Evolutionary conservation across 441 rosid species (phyloP).

Genomic region (Gossypium laxum): DNA sequence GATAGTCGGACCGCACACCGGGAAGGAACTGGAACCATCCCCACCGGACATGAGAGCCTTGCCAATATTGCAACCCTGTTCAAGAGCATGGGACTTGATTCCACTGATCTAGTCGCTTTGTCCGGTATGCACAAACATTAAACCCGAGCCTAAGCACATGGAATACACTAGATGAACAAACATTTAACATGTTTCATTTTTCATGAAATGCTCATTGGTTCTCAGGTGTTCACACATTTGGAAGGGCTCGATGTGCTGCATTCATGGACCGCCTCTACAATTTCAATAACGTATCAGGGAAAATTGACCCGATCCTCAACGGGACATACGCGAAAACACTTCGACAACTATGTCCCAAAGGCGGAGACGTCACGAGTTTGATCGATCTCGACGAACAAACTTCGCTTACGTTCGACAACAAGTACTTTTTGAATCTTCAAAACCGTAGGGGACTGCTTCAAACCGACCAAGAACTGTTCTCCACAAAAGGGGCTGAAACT

Average conservation of each 20-base stretch:
- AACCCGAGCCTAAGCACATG: not conserved
- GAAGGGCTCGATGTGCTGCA: not conserved
- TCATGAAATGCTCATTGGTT: not conserved
- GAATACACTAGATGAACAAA: not conserved
- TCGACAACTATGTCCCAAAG: not conserved
- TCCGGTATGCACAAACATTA: not conserved
- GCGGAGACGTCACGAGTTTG: not conserved
- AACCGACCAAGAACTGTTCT: not conserved
- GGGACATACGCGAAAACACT: not conserved
- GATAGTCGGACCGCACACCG: not conserved
- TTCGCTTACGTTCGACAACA: not conserved
- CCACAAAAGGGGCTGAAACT: not conserved
- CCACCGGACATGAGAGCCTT: not conserved
- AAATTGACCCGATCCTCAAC: not conserved
- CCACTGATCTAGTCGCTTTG: not conserved
- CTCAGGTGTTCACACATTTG: not conserved
- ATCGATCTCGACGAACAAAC: not conserved
- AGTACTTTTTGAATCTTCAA: not conserved
- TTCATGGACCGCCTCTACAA: not conserved
- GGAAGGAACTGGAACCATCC: not conserved
- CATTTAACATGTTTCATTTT: not conserved
- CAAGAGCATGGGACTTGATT: not conserved
- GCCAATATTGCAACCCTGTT: not conserved
- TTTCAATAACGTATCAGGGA: not conserved
- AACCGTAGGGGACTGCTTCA: not conserved